These are phyloP conservation scores for Calvatia gigantea DNA, from an alignment of 768 basidiomycete species.

Conservation along the genomic window DNA sequence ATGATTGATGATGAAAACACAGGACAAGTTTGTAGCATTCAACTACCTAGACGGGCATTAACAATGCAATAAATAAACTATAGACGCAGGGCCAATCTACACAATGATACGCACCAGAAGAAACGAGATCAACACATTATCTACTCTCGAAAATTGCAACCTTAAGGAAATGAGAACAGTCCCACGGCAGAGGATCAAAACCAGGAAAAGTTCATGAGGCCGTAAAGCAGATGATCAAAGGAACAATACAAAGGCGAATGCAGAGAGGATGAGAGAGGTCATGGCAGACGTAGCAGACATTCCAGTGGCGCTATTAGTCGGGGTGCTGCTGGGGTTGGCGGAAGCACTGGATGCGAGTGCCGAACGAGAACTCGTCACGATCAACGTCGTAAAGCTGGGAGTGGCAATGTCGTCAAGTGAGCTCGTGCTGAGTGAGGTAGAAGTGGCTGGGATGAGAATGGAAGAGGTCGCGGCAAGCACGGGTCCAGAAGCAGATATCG, in stretches of 20 bases:
- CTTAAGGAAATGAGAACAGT: too few species aligned
- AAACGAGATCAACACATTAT: not conserved
- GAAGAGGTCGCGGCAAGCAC: not conserved
- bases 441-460: not conserved
- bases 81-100: not conserved
- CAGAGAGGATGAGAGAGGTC: conserved; percentile 2
- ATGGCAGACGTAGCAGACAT: conserved; percentile 2
- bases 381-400: not conserved
- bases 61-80: not conserved
- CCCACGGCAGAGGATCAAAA: too few species aligned
- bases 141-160: not conserved
- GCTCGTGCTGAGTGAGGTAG: not conserved
- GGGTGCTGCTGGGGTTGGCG: not conserved
- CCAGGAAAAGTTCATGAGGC: not conserved
- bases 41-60: not conserved
- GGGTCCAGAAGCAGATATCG: conserved; percentile 1
- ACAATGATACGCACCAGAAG: not conserved
- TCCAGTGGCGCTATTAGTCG: conserved; percentile 8
- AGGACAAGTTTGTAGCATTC: not conserved
- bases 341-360: conserved; percentile 6
- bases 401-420: not conserved
- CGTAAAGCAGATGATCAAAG: not conserved
- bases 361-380: not conserved
- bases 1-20: not conserved
- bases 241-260: conserved; percentile 1